Conservation (phyloP, 2,329 filamentous ascomycete species). For the Meredithiella fracta region DNA sequence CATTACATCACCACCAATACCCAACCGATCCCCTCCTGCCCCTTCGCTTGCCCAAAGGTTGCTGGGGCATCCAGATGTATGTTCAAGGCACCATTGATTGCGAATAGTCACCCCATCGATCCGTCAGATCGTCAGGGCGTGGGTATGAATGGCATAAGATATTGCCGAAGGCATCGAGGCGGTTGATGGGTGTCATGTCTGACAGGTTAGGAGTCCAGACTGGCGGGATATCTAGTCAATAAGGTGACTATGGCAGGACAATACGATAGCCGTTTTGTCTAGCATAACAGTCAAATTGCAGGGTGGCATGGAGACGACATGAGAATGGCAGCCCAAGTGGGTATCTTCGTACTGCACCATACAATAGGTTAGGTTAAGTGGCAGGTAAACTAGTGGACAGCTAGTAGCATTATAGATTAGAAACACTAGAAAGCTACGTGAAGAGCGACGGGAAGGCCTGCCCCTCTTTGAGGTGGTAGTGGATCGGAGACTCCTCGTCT, state of each 20-base stretch:
- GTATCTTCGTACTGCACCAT: too few relatives aligned
- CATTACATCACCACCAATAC: neutral
- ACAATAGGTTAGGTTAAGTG: too few relatives aligned
- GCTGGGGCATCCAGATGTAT: too few relatives aligned
- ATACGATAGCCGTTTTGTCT: too few relatives aligned
- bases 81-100: too few relatives aligned
- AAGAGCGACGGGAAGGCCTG: neutral
- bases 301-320: too few relatives aligned
- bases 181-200: neutral
- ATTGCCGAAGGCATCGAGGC: neutral
- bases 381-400: neutral
- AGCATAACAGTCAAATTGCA: too few relatives aligned
- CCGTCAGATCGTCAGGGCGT: neutral
- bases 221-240: neutral
- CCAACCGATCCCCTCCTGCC: neutral
- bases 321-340: too few relatives aligned
- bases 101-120: too few relatives aligned
- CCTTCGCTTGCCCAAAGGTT: too few relatives aligned
- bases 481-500: neutral
- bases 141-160: neutral
- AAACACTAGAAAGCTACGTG: neutral
- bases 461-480: neutral
- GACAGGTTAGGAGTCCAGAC: neutral
- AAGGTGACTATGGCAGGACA: neutral
- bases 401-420: neutral